Evolutionary conservation across 345 rosid species (phyloP).

Genomic region (Linum usitatissimum): DNA sequence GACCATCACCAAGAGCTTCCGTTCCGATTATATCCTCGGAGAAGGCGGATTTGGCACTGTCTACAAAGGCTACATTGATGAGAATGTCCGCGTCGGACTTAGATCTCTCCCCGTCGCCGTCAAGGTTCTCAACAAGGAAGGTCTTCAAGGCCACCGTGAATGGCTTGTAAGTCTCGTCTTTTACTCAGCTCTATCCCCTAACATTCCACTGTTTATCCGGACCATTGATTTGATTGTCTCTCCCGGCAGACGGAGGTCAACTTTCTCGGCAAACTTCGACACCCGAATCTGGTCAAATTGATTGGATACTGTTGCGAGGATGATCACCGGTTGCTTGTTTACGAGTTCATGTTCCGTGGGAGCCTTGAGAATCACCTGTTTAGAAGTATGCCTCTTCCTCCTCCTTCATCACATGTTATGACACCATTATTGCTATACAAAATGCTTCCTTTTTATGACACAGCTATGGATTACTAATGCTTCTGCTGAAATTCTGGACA

Average conservation of each 20-base stretch:
- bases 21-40: constrained; percentile 85
- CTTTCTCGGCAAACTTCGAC: constrained; percentile 87
- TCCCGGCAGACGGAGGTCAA: constrained; percentile 36
- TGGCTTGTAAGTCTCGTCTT: constrained; percentile 57
- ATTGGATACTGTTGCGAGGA: constrained; percentile 94
- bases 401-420: background rate
- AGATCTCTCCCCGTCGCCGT: constrained; percentile 94
- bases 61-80: constrained; percentile 93
- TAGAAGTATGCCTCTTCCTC: constrained; percentile 46
- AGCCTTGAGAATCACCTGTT: constrained; percentile 96
- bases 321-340: constrained; percentile 81
- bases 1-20: constrained; percentile 95
- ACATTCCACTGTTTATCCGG: background rate
- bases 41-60: constrained; percentile 98
- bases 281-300: constrained; percentile 89
- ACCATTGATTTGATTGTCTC: background rate
- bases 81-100: constrained; percentile 86
- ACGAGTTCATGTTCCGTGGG: constrained; percentile 92
- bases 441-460: background rate
- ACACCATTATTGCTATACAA: too few relatives aligned
- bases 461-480: too few relatives aligned
- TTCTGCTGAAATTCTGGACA: too few relatives aligned
- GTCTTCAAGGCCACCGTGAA: constrained; percentile 95
- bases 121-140: constrained; percentile 93
- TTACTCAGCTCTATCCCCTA: background rate